Base-by-base conservation (phyloP, 306 rosid genomes). In the Acacia confusa region DNA sequence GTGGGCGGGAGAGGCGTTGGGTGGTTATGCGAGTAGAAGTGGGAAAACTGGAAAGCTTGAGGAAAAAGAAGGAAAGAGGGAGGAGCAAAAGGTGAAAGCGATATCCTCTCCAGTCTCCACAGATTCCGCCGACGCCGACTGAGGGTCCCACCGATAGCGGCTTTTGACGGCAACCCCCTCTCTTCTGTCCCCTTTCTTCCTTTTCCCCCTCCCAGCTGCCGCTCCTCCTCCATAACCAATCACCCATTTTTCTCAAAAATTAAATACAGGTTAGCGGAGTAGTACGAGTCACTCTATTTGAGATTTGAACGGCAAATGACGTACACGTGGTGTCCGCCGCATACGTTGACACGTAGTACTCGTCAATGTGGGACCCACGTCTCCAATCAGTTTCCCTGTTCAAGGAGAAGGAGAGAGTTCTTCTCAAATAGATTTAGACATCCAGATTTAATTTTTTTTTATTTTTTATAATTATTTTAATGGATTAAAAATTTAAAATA, bases 71-170 rank as follows among this genome's bases (percentile, higher is more conserved):
- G 41, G 20, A 32, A 32, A 16, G 27, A 30, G 41, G n/a, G 34
- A 41, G 69, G n/a, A 41, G 65, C n/a, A 43, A 64, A n/a, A 25
- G 32, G 78, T 14, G 61, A 68, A 79, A 85, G 82, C 83, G 76
- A 83, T 41, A 52, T 43, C 55, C 63, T n/a, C 27, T 55, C 63
- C 83, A 48, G 27, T 9, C 28, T 57, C 63, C 85, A 40, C 72
- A 68, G 72, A 60, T 86, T 75, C 84, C 76, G 90, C 87, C 79
- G 84, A 78, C 84, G 83, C 82, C 8, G 13, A 27, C 2, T 20
- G 6, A 2, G 43, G 88, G 88, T 1, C 86, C 86, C 76, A 80
- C 85, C 74, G 53, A 72, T 76, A 77, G 82, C 85, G 75, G 90
- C 85, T 68, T 24, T 82, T 75, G 78, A 80, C 85, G 80, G 85